Evolutionary conservation across 176 grass and related monocot species (phyloP), one percentile per base, ranked within the genome.

Genomic region (Oryza nivara): DNA sequence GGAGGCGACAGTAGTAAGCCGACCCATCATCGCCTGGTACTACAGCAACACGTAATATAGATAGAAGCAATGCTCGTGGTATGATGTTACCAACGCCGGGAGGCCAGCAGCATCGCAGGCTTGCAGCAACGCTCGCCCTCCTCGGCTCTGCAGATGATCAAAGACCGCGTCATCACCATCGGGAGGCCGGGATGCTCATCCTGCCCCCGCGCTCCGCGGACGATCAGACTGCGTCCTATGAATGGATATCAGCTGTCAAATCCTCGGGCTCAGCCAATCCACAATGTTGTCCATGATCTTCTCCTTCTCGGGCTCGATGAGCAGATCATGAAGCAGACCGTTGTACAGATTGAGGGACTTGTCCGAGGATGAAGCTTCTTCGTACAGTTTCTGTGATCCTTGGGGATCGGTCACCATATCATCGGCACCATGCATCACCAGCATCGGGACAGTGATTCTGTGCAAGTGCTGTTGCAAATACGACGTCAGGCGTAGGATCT

Each of bases 261-360:
- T 66, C 86, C 89, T 89, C 0, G 67, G 83, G 16, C 51, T 75
- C 13, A 94, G 30, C 96, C 93, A 98, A 73, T 80, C 83, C 40
- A 92, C 69, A 73, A 98, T 98, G 68, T 92, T 93, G 61, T 78
- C 35, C 74, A 98, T 90, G 13, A 98, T 54, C 15, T 16, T 7
- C 6, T 93, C 89, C 70, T 91, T 68, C 84, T 98, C 93, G 4
- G 91, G 96, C 87, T 95, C 96, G 68, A 95, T 95, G 36, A 98
- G 91, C 20, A 98, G 88, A 80, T 95, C 95, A 70, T 98, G 93
- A 13, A 93, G 85, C 30, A 93, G 64, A 0, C 93, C 89, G 11
- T 81, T 68, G 72, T 98, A 98, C 25, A 98, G 65, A 66, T 67
- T 80, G 65, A 95, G 88, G 30, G 74, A 80, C 80, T 95, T 95